Conservation (phyloP, 2,329 filamentous ascomycete species). For the Pseudopyrenochaeta lycopersici region DNA sequence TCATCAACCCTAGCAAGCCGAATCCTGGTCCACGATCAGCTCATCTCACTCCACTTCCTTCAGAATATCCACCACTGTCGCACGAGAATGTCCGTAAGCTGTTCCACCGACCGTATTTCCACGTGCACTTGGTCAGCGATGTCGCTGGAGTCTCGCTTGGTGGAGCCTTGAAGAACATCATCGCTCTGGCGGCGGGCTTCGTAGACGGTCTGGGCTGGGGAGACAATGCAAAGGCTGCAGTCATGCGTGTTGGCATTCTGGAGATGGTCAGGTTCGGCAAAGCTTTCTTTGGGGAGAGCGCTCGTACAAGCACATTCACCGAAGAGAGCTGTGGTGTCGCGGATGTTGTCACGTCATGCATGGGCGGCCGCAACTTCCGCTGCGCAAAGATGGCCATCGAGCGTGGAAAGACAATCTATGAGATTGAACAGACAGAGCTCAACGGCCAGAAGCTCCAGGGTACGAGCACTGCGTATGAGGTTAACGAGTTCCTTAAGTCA, state of each 20-base stretch:
- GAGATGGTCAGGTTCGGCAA: constrained; percentile 98
- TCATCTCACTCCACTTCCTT: constrained; percentile 77
- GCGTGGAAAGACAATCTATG: constrained; percentile 79
- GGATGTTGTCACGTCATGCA: constrained; percentile 93
- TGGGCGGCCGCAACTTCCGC: constrained; percentile 90
- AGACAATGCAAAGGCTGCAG: constrained; percentile 97
- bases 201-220: constrained; percentile 97
- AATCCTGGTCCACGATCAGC: constrained; percentile 69
- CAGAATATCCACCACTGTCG: constrained; percentile 85
- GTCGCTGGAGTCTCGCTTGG: constrained; percentile 97
- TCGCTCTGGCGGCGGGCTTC: constrained; percentile 92
- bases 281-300: constrained; percentile 86
- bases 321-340: constrained; percentile 95
- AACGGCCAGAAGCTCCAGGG: constrained; percentile 98
- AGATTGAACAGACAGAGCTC: constrained; percentile 87
- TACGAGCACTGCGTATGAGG: constrained; percentile 88
- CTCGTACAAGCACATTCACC: constrained; percentile 88
- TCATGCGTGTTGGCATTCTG: constrained; percentile 94
- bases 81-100: constrained; percentile 83
- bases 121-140: constrained; percentile 91
- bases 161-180: constrained; percentile 95
- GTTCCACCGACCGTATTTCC: constrained; percentile 97
- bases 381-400: constrained; percentile 90
- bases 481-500: constrained; percentile 85
- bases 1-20: constrained; percentile 61